A percentile compares a stretch with the other conserved stretches of the same genome.
Conservation (phyloP, 2,329 filamentous ascomycete species). For the Colletotrichum horii region DNA sequence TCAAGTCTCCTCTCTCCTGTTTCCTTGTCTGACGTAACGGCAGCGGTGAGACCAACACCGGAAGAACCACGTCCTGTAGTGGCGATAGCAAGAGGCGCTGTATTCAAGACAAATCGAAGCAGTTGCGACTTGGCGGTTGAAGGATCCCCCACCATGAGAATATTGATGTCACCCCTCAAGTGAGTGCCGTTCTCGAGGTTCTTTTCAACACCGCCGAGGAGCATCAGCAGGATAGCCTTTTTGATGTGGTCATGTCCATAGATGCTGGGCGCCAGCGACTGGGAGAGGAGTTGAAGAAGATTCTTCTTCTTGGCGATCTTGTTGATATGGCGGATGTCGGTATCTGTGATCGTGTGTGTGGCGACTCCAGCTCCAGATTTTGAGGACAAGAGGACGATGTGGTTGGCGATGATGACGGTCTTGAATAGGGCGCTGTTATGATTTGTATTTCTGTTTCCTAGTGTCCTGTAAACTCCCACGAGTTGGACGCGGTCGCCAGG, state of each 20-base stretch:
- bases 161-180: conserved; percentile 97
- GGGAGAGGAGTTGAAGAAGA: conserved; percentile 89
- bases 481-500: conserved; percentile 95
- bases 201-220: conserved; percentile 96
- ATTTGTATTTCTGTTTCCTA: conserved; percentile 92
- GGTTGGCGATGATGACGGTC: conserved; percentile 92
- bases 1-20: conserved; percentile 94
- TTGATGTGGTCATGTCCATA: conserved; percentile 98
- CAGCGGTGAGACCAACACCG: conserved; percentile 95
- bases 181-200: conserved; percentile 98
- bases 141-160: conserved; percentile 98
- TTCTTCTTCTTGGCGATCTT: conserved; percentile 95
- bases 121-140: conserved; percentile 99
- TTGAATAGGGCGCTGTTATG: conserved; percentile 94
- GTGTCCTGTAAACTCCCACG: conserved; percentile 92
- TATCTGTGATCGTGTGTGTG: conserved; percentile 90
- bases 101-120: conserved; percentile 95
- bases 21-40: conserved; percentile 96
- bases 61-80: conserved; percentile 97
- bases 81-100: conserved; percentile 92
- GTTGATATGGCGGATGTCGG: conserved; percentile 98
- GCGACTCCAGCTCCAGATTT: conserved; percentile 96
- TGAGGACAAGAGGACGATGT: conserved; percentile 91
- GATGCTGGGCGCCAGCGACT: conserved; percentile 94
- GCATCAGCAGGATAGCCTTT: conserved; percentile 94